A percentile compares a stretch with the other conserved stretches of the same genome.
These are phyloP conservation scores for Medicago ruthenica DNA, from an alignment of 306 rosid species.

Conservation along the genomic window DNA sequence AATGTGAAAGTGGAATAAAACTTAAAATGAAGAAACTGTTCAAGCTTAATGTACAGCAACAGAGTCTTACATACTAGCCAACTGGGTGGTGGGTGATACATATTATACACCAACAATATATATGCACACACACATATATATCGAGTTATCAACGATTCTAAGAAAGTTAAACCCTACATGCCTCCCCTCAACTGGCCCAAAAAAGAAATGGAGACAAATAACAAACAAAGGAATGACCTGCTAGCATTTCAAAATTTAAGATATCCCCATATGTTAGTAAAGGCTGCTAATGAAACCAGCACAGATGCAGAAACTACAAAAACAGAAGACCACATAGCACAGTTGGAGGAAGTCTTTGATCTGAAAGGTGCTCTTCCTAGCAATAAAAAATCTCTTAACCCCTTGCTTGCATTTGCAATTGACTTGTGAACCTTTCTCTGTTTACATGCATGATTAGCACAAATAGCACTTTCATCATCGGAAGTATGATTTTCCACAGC, in stretches of 20 bases:
- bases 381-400: conserved; percentile 37
- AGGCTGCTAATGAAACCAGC: conserved; percentile 47
- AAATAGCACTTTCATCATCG: conserved; percentile 40
- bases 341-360: conserved; percentile 44
- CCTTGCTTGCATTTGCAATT: conserved; percentile 21
- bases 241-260: conserved; percentile 51
- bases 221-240: conserved; percentile 40
- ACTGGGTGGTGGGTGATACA: conserved; percentile 26
- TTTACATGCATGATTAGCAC: conserved; percentile 28
- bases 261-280: conserved; percentile 62
- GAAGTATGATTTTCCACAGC: conserved; percentile 44
- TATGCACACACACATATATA: conserved; percentile 4
- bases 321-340: conserved; percentile 47
- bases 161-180: conserved; percentile 38
- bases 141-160: conserved; percentile 39
- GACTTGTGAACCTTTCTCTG: conserved; percentile 39
- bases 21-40: not conserved
- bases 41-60: conserved; percentile 27
- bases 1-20: not conserved
- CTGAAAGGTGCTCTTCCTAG: conserved; percentile 41
- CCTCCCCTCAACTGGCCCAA: conserved; percentile 42
- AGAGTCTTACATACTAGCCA: conserved; percentile 31
- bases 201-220: conserved; percentile 42
- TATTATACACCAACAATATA: conserved; percentile 43
- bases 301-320: conserved; percentile 52